A percentile compares a stretch with the other conserved stretches of the same genome.
Evolutionary conservation across 2,329 filamentous ascomycete species (phyloP).

Genomic region (Apiospora aurea): DNA sequence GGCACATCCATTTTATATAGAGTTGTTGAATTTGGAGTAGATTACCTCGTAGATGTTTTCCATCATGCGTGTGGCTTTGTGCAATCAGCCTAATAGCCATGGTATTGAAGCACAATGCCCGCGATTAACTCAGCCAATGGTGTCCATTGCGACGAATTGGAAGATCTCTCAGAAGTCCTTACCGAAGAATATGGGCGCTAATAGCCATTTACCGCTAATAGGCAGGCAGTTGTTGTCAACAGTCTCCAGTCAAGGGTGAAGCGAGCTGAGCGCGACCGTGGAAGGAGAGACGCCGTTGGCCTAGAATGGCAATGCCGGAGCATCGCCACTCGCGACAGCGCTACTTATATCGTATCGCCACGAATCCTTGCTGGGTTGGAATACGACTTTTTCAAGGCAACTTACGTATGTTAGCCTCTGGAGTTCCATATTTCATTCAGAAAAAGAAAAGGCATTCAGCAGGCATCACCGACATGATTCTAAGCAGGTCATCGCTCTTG

Average conservation of each 20-base stretch:
- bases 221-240: not conserved
- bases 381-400: not conserved
- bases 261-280: not conserved
- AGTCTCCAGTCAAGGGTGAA: not conserved
- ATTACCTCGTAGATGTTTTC: not conserved
- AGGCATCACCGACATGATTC: not conserved
- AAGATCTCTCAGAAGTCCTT: not conserved
- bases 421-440: not conserved
- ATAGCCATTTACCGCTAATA: too few species aligned
- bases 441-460: not conserved
- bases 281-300: constrained; percentile 1
- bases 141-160: not conserved
- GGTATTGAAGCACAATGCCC: not conserved
- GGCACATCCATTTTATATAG: not conserved
- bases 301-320: constrained; percentile 7
- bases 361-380: not conserved
- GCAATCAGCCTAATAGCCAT: not conserved
- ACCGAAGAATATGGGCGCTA: not conserved
- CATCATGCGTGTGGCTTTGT: too few species aligned
- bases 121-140: not conserved
- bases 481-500: not conserved
- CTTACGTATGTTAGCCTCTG: too few species aligned
- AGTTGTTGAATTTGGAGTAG: not conserved
- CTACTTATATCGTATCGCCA: not conserved
- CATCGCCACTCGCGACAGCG: not conserved